Evolutionary conservation across 257 asterid species (phyloP).

Genomic region (Schizonepeta tenuifolia): DNA sequence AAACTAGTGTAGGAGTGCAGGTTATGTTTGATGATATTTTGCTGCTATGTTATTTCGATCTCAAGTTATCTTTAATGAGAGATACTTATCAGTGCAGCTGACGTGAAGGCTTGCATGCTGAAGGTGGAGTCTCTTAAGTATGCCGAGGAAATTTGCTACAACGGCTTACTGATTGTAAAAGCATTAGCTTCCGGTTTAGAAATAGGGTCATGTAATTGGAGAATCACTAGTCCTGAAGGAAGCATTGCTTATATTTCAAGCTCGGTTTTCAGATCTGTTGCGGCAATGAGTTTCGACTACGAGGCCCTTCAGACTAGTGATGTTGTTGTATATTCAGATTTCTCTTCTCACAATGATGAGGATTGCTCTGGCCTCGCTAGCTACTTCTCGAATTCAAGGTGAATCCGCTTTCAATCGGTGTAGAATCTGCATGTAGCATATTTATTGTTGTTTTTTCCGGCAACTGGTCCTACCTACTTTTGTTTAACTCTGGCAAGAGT

Average conservation of each 20-base stretch:
- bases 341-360: constrained; percentile 44
- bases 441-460: constrained; percentile 2
- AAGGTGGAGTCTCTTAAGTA: constrained; percentile 73
- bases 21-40: not conserved
- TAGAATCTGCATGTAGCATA: not conserved
- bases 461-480: constrained; percentile 19
- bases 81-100: constrained; percentile 86
- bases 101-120: constrained; percentile 76
- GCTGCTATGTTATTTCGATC: constrained; percentile 6
- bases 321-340: constrained; percentile 70
- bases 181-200: constrained; percentile 90
- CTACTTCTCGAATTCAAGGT: constrained; percentile 49
- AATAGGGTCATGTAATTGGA: constrained; percentile 92
- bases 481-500: constrained; percentile 8
- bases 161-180: constrained; percentile 71
- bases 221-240: constrained; percentile 65
- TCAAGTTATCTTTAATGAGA: constrained; percentile 35
- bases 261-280: constrained; percentile 58
- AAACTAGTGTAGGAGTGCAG: constrained; percentile 1
- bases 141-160: constrained; percentile 85
- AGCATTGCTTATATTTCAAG: constrained; percentile 66
- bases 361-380: constrained; percentile 31
- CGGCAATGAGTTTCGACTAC: constrained; percentile 63
- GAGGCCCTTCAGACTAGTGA: constrained; percentile 65
- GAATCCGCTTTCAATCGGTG: constrained; percentile 28